Percentiles rank a stretch among this genome's conserved stretches.
Conservation (phyloP, 169 alveolate genomes). For the Theileria annulata region DNA sequence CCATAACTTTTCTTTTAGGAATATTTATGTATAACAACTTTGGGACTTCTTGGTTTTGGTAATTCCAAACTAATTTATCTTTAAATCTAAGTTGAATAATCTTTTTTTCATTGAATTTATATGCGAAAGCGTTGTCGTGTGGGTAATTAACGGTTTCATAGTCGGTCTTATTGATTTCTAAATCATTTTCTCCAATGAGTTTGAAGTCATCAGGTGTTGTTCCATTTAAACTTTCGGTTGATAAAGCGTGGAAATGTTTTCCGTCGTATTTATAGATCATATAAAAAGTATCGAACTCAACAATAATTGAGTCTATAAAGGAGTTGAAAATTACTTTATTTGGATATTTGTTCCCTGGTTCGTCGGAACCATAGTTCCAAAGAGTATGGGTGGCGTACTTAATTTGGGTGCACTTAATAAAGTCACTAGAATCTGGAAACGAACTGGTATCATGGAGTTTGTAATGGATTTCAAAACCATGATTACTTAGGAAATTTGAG, state of each 20-base stretch:
- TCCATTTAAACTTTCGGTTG: background rate
- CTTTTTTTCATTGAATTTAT: background rate
- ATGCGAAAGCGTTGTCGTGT: background rate
- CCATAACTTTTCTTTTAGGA: background rate
- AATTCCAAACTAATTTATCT: background rate
- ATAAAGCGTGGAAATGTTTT: background rate
- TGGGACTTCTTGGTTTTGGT: background rate
- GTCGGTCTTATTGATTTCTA: background rate
- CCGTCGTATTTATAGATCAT: background rate
- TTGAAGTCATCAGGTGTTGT: background rate
- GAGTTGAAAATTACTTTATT: background rate
- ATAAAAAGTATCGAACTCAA: background rate
- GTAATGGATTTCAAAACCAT: too few relatives aligned
- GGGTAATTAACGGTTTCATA: background rate
- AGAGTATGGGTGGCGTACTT: too few relatives aligned
- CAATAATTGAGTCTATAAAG: background rate
- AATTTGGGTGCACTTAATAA: too few relatives aligned
- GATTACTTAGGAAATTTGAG: too few relatives aligned
- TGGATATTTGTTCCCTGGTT: background rate
- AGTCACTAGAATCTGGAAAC: too few relatives aligned
- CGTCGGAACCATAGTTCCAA: background rate
- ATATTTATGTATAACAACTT: background rate
- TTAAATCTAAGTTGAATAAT: background rate
- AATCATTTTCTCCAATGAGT: constrained; percentile 1
- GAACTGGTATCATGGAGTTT: too few relatives aligned